These are phyloP conservation scores for Perkinsus chesapeaki DNA, from an alignment of 169 alveolate species.

Conservation along the genomic window DNA sequence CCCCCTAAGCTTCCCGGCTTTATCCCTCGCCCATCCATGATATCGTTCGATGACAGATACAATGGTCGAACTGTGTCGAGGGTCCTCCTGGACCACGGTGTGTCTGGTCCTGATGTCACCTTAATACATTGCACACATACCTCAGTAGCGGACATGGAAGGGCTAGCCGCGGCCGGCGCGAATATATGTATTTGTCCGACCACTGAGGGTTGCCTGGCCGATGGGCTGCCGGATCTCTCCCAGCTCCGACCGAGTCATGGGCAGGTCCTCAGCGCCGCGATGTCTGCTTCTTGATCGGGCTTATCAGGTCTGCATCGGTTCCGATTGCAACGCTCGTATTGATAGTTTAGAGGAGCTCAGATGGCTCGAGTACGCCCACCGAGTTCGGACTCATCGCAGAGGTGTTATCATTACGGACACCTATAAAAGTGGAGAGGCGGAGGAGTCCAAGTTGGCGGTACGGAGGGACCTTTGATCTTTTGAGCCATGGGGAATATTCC, in stretches of 20 bases:
- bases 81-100: background rate
- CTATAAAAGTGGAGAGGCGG: background rate
- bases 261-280: background rate
- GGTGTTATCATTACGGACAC: background rate
- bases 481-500: too few relatives aligned
- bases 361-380: slow-evolving; percentile 9
- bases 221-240: background rate
- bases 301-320: background rate
- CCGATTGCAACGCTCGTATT: slow-evolving; percentile 7
- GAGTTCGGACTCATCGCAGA: background rate
- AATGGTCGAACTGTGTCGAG: background rate
- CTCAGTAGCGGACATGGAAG: background rate
- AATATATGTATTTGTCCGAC: slow-evolving; percentile 2
- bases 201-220: slow-evolving; percentile 10
- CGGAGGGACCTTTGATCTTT: too few relatives aligned
- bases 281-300: background rate
- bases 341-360: background rate
- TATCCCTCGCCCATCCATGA: background rate
- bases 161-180: background rate
- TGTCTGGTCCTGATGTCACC: background rate
- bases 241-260: background rate
- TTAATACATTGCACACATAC: slow-evolving; percentile 11
- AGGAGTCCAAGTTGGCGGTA: background rate
- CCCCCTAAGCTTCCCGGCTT: too few relatives aligned
- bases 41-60: background rate